Base-by-base conservation (phyloP, 2,329 filamentous ascomycete genomes). In the Monosporascus sp. region DNA sequence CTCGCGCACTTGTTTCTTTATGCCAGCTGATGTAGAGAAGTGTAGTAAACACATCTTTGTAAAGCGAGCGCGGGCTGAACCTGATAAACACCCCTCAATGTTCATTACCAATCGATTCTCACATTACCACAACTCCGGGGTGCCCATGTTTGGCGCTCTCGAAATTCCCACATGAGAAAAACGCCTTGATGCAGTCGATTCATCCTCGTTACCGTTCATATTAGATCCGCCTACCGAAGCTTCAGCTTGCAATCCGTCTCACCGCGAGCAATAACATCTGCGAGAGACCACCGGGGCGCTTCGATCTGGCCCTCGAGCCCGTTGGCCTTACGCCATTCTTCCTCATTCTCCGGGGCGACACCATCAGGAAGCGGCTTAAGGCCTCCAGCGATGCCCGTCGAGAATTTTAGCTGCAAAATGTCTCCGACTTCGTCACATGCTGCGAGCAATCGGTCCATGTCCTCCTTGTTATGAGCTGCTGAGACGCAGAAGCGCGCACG, bases 391-490 rank as follows among this genome's bases (percentile, higher is more conserved):
- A 97, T 84, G 60, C 94, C 94, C 15, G 89, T 95, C n/a, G 91
- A 96, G 74, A 96, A 97, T 75, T 97, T 97, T 68, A 99, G 80
- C 72, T 97, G 92, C 52, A 99, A 76, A 22, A 96, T 82, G 60
- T 96, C 90, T 53, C 93, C 92, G 52, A 97, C 85, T 71, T 97
- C 89, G 66, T 97, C 90, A 65, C 93, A 97, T 17, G 94, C 94
- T 5, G 84, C 80, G 49, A 99, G 77, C 54, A 99, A 76, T 48
- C 93, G 85, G 70, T 99, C 94, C 64, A 99, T 81, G 69, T 99
- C 94, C 49, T 99, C 94, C 77, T 99, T 99, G 73, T 95, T 99
- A 77, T 99, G 94, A 1, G 94, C 90, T 2, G 94, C 86, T 3
- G 91, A 96, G 50, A 99, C 85, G 69, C 94, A 99, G 82, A 99